phyloP scores from a whole-genome alignment of 768 basidiomycete species.

The Grammothele lineata region DNA sequence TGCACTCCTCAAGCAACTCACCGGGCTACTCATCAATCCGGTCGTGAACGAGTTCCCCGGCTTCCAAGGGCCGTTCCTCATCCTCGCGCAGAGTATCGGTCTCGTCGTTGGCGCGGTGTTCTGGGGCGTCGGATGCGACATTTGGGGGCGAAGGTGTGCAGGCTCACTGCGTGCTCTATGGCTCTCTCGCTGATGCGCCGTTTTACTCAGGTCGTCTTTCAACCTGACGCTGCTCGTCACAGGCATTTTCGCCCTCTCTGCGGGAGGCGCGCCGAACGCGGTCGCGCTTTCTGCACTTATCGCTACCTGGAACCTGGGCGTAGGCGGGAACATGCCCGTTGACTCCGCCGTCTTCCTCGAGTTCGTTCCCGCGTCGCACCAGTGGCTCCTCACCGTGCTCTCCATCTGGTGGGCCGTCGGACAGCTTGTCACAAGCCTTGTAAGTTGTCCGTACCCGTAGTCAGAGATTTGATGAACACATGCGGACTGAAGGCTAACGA shows the following conservation, averaged over 20 bases:
- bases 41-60: conserved; percentile 58
- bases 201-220: conserved; percentile 48
- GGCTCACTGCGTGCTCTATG: background rate
- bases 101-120: conserved; percentile 64
- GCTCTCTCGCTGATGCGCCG: too few species aligned
- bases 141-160: conserved; percentile 64
- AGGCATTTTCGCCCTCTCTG: conserved; percentile 58
- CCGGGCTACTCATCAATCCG: conserved; percentile 61
- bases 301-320: conserved; percentile 60
- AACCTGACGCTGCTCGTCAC: conserved; percentile 68
- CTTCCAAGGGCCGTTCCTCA: conserved; percentile 56
- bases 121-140: conserved; percentile 65
- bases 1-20: conserved; percentile 47
- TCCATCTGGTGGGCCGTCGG: conserved; percentile 82
- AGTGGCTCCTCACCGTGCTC: conserved; percentile 70
- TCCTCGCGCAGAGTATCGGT: conserved; percentile 71
- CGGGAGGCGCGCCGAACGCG: conserved; percentile 56
- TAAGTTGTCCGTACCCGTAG: conserved; percentile 16
- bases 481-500: too few species aligned
- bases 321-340: conserved; percentile 72
- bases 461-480: too few species aligned
- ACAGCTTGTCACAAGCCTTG: conserved; percentile 56
- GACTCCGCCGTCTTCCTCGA: conserved; percentile 77
- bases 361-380: conserved; percentile 67
- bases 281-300: conserved; percentile 47